Percentiles rank a stretch among this genome's conserved stretches.
phyloP scores from a whole-genome alignment of 108 stramenopile genomes.

The Parietichytrium sp. region DNA sequence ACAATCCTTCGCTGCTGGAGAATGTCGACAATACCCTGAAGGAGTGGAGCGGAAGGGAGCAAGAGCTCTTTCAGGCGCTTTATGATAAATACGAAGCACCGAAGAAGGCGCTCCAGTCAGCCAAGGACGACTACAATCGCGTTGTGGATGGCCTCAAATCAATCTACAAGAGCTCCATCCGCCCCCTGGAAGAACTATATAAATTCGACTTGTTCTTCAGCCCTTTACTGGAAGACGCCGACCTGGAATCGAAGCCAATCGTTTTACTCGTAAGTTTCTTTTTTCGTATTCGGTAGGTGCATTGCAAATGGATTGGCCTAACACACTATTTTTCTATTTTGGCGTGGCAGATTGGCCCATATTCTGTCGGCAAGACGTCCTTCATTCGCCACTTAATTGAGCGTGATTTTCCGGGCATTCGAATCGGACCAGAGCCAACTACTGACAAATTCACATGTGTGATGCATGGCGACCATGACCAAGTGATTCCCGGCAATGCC shows the following conservation, averaged over 20 bases:
- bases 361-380: conserved; percentile 71
- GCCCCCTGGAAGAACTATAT: conserved; percentile 19
- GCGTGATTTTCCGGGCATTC: conserved; percentile 65
- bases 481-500: conserved; percentile 97
- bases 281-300: no score
- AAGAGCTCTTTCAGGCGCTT: background rate
- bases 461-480: conserved; percentile 90
- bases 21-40: background rate
- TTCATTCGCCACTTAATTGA: conserved; percentile 63
- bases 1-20: background rate
- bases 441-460: conserved; percentile 93
- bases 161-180: background rate
- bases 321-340: no score
- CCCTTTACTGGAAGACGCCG: conserved; percentile 60
- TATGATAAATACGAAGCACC: background rate
- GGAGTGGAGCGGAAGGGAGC: background rate
- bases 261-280: no score
- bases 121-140: background rate
- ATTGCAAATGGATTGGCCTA: no score
- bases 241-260: conserved; percentile 72
- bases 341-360: conserved; percentile 68
- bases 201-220: conserved; percentile 47
- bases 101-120: background rate
- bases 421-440: conserved; percentile 97
- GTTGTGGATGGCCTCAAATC: conserved; percentile 34